Base-by-base conservation (phyloP, 192 early-diverging fungal genomes). In the Coemansia sp. region DNA sequence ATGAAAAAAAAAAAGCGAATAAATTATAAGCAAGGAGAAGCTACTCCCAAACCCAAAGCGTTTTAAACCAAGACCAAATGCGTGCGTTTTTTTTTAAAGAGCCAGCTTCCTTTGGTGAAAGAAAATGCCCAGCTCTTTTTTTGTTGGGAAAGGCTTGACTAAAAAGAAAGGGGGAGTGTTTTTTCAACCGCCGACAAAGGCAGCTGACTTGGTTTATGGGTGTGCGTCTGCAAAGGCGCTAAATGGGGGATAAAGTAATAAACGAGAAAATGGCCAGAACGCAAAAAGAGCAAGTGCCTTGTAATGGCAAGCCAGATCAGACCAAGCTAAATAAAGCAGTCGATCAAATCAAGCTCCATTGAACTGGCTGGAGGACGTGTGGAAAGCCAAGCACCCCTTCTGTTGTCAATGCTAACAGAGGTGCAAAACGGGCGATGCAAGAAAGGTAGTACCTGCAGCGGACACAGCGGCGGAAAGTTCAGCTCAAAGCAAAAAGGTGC, bases 251-350 rank as follows among this genome's bases (percentile, higher is more conserved):
- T 17, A 17, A 9, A 34, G 32, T 34, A 34, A 34, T 26, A 34
- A 34, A 34, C 32, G 32, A 34, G 32, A 34, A 34, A 34, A 34
- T 34, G 32, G 32, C 32, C 6, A 34, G 32, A 34, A 34, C 32
- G 23, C 23, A 17, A 45, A 45, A 45, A 23, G 43, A 45, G 18
- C 32, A 34, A 34, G 10, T 34, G 32, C 32, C 32, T 34, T 34
- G 32, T 34, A 34, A 48, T 47, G 28, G 46, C 14, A 14, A 26
- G 46, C 26, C 46, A 28, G 46, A 48, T 48, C 46, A 31, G 46
- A 31, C 46, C 12, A 28, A 28, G 46, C 6, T 28, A 48, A 48
- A 28, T 23, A 17, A 23, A 23, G 14, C 40, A 41, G n/a, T 6
- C 8, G 3, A 15, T 15, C 46, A 34, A 34, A 34, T 34, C 32